Evolutionary conservation across 352 stramenopile genomes (phyloP).

Genomic region (Phytophthora cryptogea): DNA sequence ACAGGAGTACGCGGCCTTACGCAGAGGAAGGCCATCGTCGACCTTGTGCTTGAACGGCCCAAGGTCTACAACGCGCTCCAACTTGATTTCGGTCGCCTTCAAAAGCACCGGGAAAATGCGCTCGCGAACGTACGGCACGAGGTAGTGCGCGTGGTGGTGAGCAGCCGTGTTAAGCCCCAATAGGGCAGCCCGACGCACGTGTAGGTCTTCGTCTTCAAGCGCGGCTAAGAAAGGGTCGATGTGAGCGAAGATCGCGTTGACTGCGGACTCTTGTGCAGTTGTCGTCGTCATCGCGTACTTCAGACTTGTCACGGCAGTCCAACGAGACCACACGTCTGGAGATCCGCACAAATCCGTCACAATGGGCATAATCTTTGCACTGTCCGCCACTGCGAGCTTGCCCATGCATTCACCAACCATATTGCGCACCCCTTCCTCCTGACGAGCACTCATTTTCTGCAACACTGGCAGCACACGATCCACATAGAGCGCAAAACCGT

Average conservation of each 20-base stretch:
- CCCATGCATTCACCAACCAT: slow-evolving; percentile 98
- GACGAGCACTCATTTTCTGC: slow-evolving; percentile 89
- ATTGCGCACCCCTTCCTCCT: slow-evolving; percentile 96
- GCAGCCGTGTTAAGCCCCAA: slow-evolving; percentile 96
- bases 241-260: slow-evolving; percentile 60
- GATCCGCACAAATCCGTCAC: slow-evolving; percentile 84
- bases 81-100: slow-evolving; percentile 91
- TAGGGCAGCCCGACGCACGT: slow-evolving; percentile 94
- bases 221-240: slow-evolving; percentile 92
- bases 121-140: slow-evolving; percentile 80
- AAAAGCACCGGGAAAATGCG: slow-evolving; percentile 92
- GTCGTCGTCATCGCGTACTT: slow-evolving; percentile 86
- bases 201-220: slow-evolving; percentile 95
- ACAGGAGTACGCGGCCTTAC: slow-evolving; percentile 93
- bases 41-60: slow-evolving; percentile 99
- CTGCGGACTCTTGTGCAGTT: slow-evolving; percentile 34
- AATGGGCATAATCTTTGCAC: slow-evolving; percentile 86
- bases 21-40: slow-evolving; percentile 84
- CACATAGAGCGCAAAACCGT: slow-evolving; percentile 79
- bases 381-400: slow-evolving; percentile 93
- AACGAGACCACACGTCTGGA: slow-evolving; percentile 64
- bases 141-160: slow-evolving; percentile 92
- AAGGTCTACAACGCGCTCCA: slow-evolving; percentile 97
- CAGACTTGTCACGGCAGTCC: slow-evolving; percentile 93
- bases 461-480: slow-evolving; percentile 94